These are phyloP conservation scores for Emergomyces pasteurianus DNA, from an alignment of 2,329 filamentous ascomycete species.

Conservation along the genomic window DNA sequence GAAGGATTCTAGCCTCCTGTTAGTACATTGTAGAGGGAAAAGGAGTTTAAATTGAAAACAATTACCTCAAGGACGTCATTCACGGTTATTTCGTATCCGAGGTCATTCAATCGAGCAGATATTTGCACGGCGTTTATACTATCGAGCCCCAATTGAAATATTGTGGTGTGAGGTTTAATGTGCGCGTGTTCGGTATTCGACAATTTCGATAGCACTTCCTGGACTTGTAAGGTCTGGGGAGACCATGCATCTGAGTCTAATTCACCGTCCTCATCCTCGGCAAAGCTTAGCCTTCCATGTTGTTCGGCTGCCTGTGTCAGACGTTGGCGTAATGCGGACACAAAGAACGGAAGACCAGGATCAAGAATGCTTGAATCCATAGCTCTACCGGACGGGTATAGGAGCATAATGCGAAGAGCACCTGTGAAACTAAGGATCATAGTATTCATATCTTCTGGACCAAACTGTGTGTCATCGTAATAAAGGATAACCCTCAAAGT, in stretches of 20 bases:
- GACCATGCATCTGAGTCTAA: conserved; percentile 33
- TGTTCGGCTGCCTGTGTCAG: background rate
- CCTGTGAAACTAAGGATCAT: conserved; percentile 21
- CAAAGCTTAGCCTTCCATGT: background rate
- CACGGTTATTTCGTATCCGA: conserved; percentile 49
- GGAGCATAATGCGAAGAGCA: conserved; percentile 23
- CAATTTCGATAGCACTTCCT: conserved; percentile 46
- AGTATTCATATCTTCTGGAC: conserved; percentile 12
- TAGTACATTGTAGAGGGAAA: conserved; percentile 2
- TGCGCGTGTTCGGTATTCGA: conserved; percentile 39
- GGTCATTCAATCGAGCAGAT: conserved; percentile 51
- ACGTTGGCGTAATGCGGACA: background rate
- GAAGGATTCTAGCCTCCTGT: conserved; percentile 22
- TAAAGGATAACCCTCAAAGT: conserved; percentile 50
- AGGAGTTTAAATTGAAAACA: background rate
- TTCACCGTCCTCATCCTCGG: background rate
- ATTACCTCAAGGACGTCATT: conserved; percentile 59
- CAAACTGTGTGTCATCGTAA: conserved; percentile 34
- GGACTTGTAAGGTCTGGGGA: conserved; percentile 40
- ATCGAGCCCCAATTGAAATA: conserved; percentile 81
- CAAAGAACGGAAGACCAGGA: conserved; percentile 18
- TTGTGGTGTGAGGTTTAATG: conserved; percentile 53
- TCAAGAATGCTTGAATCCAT: conserved; percentile 17
- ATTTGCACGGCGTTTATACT: conserved; percentile 79
- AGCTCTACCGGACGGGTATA: conserved; percentile 21